Evolutionary conservation across 176 grass and related monocot species (phyloP), one percentile per base, ranked within the genome.

Genomic region (Aechmea fasciata): DNA sequence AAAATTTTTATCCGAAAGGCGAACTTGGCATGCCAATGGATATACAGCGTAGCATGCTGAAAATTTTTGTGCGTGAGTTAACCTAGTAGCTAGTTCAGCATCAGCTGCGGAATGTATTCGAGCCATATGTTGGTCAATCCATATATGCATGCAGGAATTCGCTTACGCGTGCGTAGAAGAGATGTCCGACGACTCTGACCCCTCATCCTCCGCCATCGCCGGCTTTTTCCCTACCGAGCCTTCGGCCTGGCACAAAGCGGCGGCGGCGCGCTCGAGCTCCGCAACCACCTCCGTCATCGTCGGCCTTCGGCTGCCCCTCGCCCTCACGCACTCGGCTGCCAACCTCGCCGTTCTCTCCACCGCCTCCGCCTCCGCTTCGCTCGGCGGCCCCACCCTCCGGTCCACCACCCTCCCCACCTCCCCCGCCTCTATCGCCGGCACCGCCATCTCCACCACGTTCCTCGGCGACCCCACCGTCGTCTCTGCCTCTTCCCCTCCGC

Each of bases 361-460:
- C 13, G 95, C 95, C 24, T 82, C 84, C n/a, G 71, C 52, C 84
- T 88, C 90, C 67, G 78, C 78, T 0, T 62, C 72, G 1, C 81
- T 78, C 9, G 77, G 84, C 22, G 74, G 52, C 0, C 77, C 81
- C 48, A 93, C 80, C 55, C 89, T 72, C 0, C 64, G 11, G 69
- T 94, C 95, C 15, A 94, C 52, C 71, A 99, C 65, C 51, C 2
- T 63, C 0, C 3, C 14, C 24, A 83, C 65, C 61, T 78, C 57
- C 0, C 80, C 82, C 0, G 77, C 13, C 53, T 81, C 78, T 2
- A 99, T 72, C 5, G 78, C 77, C 7, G 90, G 84, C 55, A 88
- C 89, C 53, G 90, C 90, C 66, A 87, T 83, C 55, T 93, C 90
- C 70, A 85, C 77, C 19, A 99, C 75, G 70, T 90, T 91, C 57